Conservation (phyloP, 495 filamentous ascomycete species). For the Penicillium daleae region DNA sequence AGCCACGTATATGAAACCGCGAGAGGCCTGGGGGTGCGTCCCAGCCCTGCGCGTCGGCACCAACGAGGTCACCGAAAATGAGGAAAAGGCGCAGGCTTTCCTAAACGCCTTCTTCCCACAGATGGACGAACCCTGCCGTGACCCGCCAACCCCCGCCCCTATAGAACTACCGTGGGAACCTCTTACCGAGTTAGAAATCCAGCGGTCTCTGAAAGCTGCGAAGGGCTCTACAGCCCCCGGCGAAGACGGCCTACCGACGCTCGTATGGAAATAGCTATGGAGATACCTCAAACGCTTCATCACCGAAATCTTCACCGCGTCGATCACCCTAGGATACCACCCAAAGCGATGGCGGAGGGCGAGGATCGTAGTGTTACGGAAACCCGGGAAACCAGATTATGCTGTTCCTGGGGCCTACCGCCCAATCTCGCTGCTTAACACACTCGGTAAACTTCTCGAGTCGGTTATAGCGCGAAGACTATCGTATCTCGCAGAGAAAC, state of each 20-base stretch:
- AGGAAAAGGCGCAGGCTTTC: conserved; percentile 30
- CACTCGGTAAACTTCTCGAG: conserved; percentile 33
- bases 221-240: conserved; percentile 31
- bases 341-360: conserved; percentile 21
- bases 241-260: conserved; percentile 28
- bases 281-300: conserved; percentile 19
- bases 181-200: conserved; percentile 30
- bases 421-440: conserved; percentile 35
- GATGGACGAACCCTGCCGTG: conserved; percentile 22
- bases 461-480: conserved; percentile 28
- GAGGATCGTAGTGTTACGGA: conserved; percentile 32
- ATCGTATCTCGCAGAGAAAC: conserved; percentile 24
- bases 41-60: conserved; percentile 18
- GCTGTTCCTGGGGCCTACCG: conserved; percentile 23
- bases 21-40: conserved; percentile 23
- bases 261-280: conserved; percentile 31
- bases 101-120: conserved; percentile 32
- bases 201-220: conserved; percentile 23
- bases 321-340: conserved; percentile 26
- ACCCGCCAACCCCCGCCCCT: background rate
- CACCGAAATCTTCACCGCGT: conserved; percentile 23
- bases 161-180: conserved; percentile 25
- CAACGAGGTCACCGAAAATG: conserved; percentile 22
- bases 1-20: conserved; percentile 31
- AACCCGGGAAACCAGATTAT: conserved; percentile 33